phyloP scores from a whole-genome alignment of 2,329 filamentous ascomycete genomes.

The Pleurostoma richardsiae region DNA sequence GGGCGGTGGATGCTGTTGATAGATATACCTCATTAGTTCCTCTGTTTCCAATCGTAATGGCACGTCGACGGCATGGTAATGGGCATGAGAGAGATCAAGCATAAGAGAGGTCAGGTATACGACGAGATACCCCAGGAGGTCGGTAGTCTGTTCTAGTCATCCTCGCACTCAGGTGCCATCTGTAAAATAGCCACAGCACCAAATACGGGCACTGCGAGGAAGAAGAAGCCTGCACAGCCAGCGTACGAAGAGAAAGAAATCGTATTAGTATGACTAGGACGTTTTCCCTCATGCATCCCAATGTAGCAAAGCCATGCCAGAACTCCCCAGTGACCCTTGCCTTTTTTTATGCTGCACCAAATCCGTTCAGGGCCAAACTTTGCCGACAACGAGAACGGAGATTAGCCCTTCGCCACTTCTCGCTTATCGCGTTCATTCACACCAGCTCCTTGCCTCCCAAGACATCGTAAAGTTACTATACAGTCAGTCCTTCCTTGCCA shows the following conservation, averaged over 20 bases:
- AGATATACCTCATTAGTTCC: neutral
- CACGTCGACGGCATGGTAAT: neutral
- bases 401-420: neutral
- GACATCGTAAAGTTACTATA: no score
- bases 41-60: neutral
- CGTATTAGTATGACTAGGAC: neutral
- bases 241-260: neutral
- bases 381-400: no score
- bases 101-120: neutral
- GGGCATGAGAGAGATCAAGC: no score
- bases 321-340: neutral
- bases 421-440: neutral
- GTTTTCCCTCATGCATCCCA: neutral
- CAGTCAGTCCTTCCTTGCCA: neutral
- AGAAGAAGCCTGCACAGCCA: no score
- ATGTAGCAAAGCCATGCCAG: neutral
- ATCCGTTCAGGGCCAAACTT: neutral
- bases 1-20: slow-evolving; percentile 44
- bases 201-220: no score
- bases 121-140: neutral
- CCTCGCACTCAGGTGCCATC: no score
- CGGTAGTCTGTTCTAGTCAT: no score
- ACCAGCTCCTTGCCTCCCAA: neutral
- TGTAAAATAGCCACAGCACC: no score
- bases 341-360: neutral